phyloP scores from a whole-genome alignment of 2,329 filamentous ascomycete genomes.

The Epichloe gansuensis region DNA sequence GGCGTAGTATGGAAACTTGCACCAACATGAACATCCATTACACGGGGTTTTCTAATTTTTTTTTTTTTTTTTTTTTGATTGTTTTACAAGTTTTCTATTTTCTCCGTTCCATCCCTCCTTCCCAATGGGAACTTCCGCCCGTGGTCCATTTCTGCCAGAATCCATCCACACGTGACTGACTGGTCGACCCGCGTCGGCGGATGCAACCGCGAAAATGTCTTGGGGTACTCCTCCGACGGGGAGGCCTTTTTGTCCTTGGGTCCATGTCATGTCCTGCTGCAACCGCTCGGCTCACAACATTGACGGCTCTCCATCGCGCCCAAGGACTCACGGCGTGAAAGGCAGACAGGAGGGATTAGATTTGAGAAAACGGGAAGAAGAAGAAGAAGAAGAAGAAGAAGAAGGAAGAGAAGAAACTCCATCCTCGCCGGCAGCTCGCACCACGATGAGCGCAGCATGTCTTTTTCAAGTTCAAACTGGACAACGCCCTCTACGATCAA shows the following conservation, averaged over 20 bases:
- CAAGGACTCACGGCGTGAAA: background rate
- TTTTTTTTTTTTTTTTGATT: no score
- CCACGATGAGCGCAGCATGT: constrained; percentile 6
- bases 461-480: constrained; percentile 6
- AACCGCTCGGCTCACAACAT: background rate
- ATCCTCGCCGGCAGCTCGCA: background rate
- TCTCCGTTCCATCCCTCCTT: no score
- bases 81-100: no score
- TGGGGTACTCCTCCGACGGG: background rate
- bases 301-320: background rate
- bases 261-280: background rate
- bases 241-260: background rate
- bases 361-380: background rate
- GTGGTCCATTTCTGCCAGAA: background rate
- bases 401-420: background rate
- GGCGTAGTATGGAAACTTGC: no score
- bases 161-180: constrained; percentile 1
- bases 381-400: no score
- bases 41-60: no score
- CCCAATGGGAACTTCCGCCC: background rate
- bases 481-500: background rate
- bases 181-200: background rate
- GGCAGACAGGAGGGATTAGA: background rate
- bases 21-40: no score
- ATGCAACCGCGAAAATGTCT: background rate